Base-by-base conservation (phyloP, 192 early-diverging fungal genomes). In the Thamnidium elegans region DNA sequence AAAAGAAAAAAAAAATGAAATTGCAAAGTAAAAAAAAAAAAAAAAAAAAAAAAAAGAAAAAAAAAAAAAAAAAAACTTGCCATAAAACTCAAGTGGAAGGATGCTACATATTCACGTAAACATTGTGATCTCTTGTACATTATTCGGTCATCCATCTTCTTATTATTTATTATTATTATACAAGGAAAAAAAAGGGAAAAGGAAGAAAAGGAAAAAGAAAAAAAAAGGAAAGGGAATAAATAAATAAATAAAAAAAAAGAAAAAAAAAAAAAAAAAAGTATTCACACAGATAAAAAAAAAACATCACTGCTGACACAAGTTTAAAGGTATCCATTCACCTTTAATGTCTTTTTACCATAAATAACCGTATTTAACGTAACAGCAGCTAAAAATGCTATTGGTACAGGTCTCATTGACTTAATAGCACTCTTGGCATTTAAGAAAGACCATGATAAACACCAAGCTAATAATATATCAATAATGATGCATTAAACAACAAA, bases 401-500 rank as follows among this genome's bases (percentile, higher is more conserved):
- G 74, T 4, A 67, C 42, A 26, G 74, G 74, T 19, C 50, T 55
- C 20, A 39, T 56, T 4, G 69, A 65, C 9, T 30, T 14, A 0
- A 76, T 31, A 11, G 69, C 69, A 17, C 20, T 50, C 23, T 54
- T 48, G 3, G 69, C 46, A 48, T 76, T 76, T 14, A 76, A 53
- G 55, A 76, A 71, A 13, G 62, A 20, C 74, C 74, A 76, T 21
- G 69, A 67, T n/a, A 76, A 54, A 71, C 69, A 66, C 74, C 74
- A 76, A 3, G 74, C 74, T 76, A 60, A 45, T 19, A 62, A 42
- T 5, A 47, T 20, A 21, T 21, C 3, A 44, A 26, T n/a, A 20
- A 6, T 11, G n/a, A 30, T 30, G 32, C 50, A 20, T 26, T 19
- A 15, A 1, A n/a, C n/a, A 7, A 42, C 3, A 23, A 32, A 50